A percentile compares a stretch with the other conserved stretches of the same genome.
Conservation (phyloP, 169 alveolate species). For the Eimeria maxima region DNA sequence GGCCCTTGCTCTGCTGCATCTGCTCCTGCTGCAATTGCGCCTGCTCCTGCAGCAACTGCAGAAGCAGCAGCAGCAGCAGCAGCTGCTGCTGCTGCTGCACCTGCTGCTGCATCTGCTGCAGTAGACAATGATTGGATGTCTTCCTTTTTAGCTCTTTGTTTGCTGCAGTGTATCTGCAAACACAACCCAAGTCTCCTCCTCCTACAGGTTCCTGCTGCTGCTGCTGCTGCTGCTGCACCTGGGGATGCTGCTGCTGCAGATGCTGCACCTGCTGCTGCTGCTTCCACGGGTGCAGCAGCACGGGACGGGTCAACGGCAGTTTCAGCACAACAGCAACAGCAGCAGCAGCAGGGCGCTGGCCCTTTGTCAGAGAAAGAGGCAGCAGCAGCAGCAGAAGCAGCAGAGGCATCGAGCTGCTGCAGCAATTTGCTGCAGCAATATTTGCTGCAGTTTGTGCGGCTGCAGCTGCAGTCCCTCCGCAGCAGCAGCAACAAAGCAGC, state of each 20-base stretch:
- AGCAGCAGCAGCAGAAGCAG: slow-evolving; percentile 29
- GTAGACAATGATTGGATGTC: not conserved
- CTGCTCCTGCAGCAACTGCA: not conserved
- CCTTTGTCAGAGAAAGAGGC: not conserved
- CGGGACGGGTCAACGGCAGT: not conserved
- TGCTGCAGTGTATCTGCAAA: slow-evolving; percentile 7
- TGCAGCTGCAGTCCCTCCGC: not conserved
- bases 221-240: no score
- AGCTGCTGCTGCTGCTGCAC: slow-evolving; percentile 3
- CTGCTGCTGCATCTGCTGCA: no score
- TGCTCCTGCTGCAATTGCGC: not conserved
- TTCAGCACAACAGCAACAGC: not conserved
- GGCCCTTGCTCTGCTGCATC: not conserved
- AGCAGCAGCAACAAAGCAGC: not conserved
- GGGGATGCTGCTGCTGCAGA: no score
- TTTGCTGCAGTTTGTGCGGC: not conserved
- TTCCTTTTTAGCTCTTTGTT: not conserved
- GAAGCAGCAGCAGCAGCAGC: not conserved
- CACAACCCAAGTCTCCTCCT: not conserved
- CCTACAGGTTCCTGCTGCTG: not conserved
- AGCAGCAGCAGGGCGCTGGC: not conserved
- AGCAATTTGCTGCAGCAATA: not conserved
- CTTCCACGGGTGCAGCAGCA: no score
- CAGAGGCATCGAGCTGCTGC: not conserved
- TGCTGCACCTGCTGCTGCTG: no score